phyloP scores from a whole-genome alignment of 768 basidiomycete species.

The Astraeus odoratus region DNA sequence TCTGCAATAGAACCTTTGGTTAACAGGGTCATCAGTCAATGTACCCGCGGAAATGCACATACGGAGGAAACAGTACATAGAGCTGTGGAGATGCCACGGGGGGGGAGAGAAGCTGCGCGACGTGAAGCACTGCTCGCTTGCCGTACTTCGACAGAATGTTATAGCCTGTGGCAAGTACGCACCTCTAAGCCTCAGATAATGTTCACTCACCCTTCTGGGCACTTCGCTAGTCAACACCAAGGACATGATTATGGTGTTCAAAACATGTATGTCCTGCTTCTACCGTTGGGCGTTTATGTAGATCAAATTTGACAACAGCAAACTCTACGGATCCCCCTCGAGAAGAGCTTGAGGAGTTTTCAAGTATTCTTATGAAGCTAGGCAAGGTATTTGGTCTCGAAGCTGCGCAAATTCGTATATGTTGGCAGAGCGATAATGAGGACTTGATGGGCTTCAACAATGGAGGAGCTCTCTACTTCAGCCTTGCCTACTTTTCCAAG shows the following conservation, averaged over 20 bases:
- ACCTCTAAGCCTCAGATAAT: too few relatives aligned
- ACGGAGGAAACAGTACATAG: not conserved
- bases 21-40: slow-evolving; percentile 1
- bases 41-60: not conserved
- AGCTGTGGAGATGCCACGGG: slow-evolving; percentile 1
- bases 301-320: not conserved
- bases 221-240: not conserved
- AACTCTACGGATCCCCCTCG: not conserved
- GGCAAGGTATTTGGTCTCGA: slow-evolving; percentile 3
- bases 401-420: slow-evolving; percentile 5
- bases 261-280: slow-evolving; percentile 1
- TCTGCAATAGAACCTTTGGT: not conserved
- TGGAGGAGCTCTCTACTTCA: slow-evolving; percentile 8
- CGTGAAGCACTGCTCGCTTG: slow-evolving; percentile 11
- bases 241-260: slow-evolving; percentile 1
- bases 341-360: slow-evolving; percentile 4
- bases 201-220: too few relatives aligned
- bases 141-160: too few relatives aligned
- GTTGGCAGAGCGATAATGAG: slow-evolving; percentile 3
- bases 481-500: slow-evolving; percentile 7
- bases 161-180: slow-evolving; percentile 1
- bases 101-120: slow-evolving; percentile 9
- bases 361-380: slow-evolving; percentile 3
- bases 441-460: slow-evolving; percentile 14
- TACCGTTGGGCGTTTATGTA: not conserved